Percentiles rank a stretch among this genome's conserved stretches.
These are phyloP conservation scores for Purpureocillium takamizusanense DNA, from an alignment of 2,329 filamentous ascomycete genomes.

Conservation along the genomic window DNA sequence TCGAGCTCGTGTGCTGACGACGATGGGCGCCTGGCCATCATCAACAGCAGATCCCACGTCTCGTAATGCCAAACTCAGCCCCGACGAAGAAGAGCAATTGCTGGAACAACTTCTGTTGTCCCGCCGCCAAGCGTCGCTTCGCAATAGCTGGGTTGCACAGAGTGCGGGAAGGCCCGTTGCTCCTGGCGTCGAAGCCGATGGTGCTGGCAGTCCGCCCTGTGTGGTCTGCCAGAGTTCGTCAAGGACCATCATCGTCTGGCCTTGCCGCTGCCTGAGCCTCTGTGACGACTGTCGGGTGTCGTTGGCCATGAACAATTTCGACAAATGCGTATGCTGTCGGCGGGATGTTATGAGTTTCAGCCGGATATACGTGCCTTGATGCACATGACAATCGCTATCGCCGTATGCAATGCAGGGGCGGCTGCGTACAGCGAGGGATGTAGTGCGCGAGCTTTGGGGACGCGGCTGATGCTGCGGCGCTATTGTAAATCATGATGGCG, in stretches of 20 bases:
- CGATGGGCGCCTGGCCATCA: slow-evolving; percentile 14
- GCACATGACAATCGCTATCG: too few relatives aligned
- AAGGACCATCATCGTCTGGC: slow-evolving; percentile 88
- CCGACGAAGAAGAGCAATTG: slow-evolving; percentile 50
- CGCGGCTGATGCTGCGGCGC: too few relatives aligned
- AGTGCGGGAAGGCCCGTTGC: slow-evolving; percentile 41
- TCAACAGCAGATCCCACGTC: slow-evolving; percentile 7
- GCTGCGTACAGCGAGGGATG: too few relatives aligned
- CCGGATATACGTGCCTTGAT: slow-evolving; percentile 71
- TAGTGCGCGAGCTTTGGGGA: too few relatives aligned
- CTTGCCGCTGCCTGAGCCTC: slow-evolving; percentile 85
- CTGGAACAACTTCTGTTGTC: slow-evolving; percentile 52
- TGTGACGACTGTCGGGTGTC: slow-evolving; percentile 94
- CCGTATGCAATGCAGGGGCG: too few relatives aligned
- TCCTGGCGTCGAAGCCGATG: slow-evolving; percentile 53
- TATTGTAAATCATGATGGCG: too few relatives aligned
- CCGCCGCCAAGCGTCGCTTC: slow-evolving; percentile 25
- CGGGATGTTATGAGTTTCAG: slow-evolving; percentile 84
- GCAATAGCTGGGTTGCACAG: slow-evolving; percentile 1
- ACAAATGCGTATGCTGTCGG: slow-evolving; percentile 90
- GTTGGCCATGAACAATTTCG: slow-evolving; percentile 93
- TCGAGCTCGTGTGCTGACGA: slow-evolving; percentile 51
- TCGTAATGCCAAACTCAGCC: slow-evolving; percentile 33
- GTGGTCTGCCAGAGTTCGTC: slow-evolving; percentile 87
- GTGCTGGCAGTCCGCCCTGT: slow-evolving; percentile 67